These are phyloP conservation scores for Neocucurbitaria cava DNA, from an alignment of 2,329 filamentous ascomycete genomes.

Conservation along the genomic window DNA sequence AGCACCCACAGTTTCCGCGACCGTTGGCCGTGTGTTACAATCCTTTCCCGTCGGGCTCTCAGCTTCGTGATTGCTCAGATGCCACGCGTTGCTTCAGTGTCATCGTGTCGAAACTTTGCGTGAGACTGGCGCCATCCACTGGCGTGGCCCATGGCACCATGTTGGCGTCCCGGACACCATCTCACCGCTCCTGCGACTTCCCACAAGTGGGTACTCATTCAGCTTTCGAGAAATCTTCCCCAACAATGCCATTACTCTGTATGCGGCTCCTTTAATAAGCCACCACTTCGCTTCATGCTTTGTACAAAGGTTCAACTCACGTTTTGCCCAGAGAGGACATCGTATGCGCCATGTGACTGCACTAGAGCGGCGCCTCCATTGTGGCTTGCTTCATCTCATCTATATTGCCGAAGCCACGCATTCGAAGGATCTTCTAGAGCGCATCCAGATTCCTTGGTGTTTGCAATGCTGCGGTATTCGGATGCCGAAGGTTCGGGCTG, in stretches of 20 bases:
- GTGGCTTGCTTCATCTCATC: constrained; percentile 1
- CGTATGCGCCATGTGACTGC: not conserved
- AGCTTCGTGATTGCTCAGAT: constrained; percentile 13
- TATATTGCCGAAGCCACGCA: not conserved
- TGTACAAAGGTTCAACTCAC: constrained; percentile 7
- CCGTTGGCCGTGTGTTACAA: constrained; percentile 2
- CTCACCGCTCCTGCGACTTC: constrained; percentile 15
- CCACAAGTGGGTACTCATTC: constrained; percentile 1
- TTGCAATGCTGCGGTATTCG: not conserved
- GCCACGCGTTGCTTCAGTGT: constrained; percentile 24
- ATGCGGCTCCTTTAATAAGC: constrained; percentile 11
- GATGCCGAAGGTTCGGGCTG: not conserved
- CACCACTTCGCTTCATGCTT: constrained; percentile 3
- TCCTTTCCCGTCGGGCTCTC: constrained; percentile 6
- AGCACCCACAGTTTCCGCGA: not conserved
- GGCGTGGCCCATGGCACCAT: constrained; percentile 26
- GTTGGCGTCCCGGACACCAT: constrained; percentile 12
- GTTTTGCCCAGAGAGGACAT: constrained; percentile 1
- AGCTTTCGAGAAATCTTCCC: constrained; percentile 1
- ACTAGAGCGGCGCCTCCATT: constrained; percentile 1
- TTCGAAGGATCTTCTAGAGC: not conserved
- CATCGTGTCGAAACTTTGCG: constrained; percentile 21
- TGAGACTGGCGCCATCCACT: constrained; percentile 23
- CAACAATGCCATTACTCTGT: constrained; percentile 12
- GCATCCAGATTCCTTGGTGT: constrained; percentile 1